Evolutionary conservation across 192 early-diverging fungal species (phyloP).

Genomic region (Funneliformis mosseae): DNA sequence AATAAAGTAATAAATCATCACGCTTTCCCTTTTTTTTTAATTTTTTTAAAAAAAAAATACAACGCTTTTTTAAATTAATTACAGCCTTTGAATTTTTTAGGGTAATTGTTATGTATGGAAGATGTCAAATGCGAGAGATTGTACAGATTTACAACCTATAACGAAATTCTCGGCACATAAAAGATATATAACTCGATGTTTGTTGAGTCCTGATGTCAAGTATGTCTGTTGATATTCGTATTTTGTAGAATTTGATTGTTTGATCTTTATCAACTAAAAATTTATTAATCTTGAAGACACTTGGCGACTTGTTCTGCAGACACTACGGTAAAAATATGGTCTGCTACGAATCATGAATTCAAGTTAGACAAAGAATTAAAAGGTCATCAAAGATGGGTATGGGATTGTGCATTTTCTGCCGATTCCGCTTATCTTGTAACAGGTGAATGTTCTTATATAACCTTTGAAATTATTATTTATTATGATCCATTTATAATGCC

Average conservation of each 20-base stretch:
- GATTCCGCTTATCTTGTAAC: constrained; percentile 91
- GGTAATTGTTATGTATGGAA: constrained; percentile 67
- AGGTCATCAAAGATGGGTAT: constrained; percentile 89
- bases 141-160: constrained; percentile 66
- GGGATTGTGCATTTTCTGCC: constrained; percentile 90
- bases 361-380: constrained; percentile 72
- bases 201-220: constrained; percentile 82
- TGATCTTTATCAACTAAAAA: background rate
- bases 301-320: constrained; percentile 89
- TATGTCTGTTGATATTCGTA: constrained; percentile 34
- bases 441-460: constrained; percentile 37
- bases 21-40: background rate
- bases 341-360: constrained; percentile 61
- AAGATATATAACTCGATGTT: constrained; percentile 81
- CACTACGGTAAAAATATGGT: constrained; percentile 85
- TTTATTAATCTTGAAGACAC: constrained; percentile 43
- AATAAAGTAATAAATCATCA: constrained; percentile 65
- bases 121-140: constrained; percentile 66
- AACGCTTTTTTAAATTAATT: background rate
- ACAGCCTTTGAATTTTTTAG: constrained; percentile 11
- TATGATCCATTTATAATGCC: no score
- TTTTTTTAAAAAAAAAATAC: background rate
- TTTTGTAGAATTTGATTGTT: background rate
- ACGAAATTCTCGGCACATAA: constrained; percentile 75
- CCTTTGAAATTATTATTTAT: background rate